Base-by-base conservation (phyloP, 345 rosid genomes). In the Conringia planisiliqua region DNA sequence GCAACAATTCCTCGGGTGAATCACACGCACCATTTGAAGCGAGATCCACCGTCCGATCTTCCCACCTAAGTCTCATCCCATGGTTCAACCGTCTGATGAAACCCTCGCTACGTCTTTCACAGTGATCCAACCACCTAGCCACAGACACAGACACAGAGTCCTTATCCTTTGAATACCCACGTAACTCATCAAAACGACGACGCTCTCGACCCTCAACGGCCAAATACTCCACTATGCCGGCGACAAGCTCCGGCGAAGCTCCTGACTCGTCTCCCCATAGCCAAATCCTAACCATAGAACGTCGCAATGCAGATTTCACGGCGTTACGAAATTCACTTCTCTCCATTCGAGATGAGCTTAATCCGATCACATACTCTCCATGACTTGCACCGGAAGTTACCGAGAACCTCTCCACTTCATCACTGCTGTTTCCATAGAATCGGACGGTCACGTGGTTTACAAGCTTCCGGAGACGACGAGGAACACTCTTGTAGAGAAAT, bases 231-330 rank as follows among this genome's bases (percentile, higher is more conserved):
- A 73, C 86, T 67, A 87, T 62, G 8, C 89, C 89, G 18, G 82
- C 83, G 0, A 86, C 22, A 47, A 88, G 75, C 84, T 79, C 60
- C 55, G 77, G 40, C 32, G 92, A 81, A 59, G 85, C 86, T 20
- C 68, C 73, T 4, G 88, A 36, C 43, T 74, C 58, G 12, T 82
- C 72, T 51, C 79, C 81, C 86, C 85, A 82, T 6, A 86, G 57
- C 91, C 90, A 88, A 46, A 86, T 73, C 4, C 81, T 71, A 5
- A 86, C 86, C 85, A 85, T 82, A 64, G 80, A 85, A 5, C 78
- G 79, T 33, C 78, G 81, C 11, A 87, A 52, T 16, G 82, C 77
- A 0, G 81, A 72, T 4, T 4, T 57, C 13, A 87, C 18, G 0
- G 56, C 81, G 43, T 50, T 36, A 6, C 74, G 40, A 35, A 62